Evolutionary conservation across 495 filamentous ascomycete genomes (phyloP).

Genomic region (Podospora tetraspora): DNA sequence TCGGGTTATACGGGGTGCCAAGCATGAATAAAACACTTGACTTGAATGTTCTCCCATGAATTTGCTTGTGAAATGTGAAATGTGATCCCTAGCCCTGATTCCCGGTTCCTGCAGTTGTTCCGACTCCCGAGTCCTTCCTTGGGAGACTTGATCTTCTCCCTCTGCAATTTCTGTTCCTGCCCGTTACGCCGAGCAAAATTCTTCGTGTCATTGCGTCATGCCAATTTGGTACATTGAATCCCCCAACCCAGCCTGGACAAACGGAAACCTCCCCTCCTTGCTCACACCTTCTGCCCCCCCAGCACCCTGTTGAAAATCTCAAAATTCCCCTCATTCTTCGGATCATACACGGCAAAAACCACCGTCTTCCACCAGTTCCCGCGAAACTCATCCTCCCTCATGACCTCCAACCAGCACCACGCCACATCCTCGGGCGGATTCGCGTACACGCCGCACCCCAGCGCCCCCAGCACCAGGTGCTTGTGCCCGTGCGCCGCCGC

Average conservation of each 20-base stretch:
- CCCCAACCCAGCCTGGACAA: neutral
- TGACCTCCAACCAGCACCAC: slow-evolving; percentile 51
- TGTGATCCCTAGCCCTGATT: neutral
- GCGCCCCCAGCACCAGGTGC: slow-evolving; percentile 54
- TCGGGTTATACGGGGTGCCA: no score
- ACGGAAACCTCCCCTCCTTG: neutral
- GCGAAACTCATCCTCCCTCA: slow-evolving; percentile 53
- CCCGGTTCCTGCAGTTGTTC: neutral
- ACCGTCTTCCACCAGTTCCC: slow-evolving; percentile 52
- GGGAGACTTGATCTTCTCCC: neutral
- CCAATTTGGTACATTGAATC: neutral
- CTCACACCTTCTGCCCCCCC: slow-evolving; percentile 35
- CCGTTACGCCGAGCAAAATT: neutral
- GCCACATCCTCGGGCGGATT: slow-evolving; percentile 55
- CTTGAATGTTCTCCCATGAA: no score
- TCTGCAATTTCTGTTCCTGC: neutral
- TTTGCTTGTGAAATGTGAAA: neutral
- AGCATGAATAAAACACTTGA: no score
- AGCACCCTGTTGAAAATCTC: slow-evolving; percentile 45
- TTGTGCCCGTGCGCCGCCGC: slow-evolving; percentile 47
- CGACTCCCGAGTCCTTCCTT: no score
- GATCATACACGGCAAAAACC: slow-evolving; percentile 44
- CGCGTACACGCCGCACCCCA: slow-evolving; percentile 59
- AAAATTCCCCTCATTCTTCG: slow-evolving; percentile 43
- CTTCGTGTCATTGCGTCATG: neutral